Evolutionary conservation across 2,329 filamentous ascomycete genomes (phyloP).

Genomic region (Pseudopyricularia cyperi): DNA sequence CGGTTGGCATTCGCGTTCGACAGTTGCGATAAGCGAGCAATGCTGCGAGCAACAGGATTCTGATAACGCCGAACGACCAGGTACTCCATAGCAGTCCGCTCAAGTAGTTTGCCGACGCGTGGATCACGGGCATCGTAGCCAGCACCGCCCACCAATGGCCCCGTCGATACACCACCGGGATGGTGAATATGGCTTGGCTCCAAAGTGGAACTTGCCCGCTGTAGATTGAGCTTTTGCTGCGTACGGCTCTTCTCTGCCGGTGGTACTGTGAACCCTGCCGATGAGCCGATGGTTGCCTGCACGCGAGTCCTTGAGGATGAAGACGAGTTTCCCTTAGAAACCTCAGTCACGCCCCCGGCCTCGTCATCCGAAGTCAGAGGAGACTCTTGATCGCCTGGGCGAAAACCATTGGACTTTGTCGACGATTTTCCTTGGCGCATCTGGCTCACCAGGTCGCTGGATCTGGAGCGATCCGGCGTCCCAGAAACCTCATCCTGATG

Average conservation of each 20-base stretch:
- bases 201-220: conserved; percentile 59
- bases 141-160: conserved; percentile 35
- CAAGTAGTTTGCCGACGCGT: conserved; percentile 50
- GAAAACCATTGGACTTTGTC: not conserved
- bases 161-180: conserved; percentile 15
- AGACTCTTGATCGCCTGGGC: not conserved
- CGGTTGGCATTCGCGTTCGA: conserved; percentile 36
- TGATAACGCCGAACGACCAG: conserved; percentile 61
- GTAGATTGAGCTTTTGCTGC: conserved; percentile 64
- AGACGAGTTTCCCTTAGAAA: not conserved
- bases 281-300: conserved; percentile 8
- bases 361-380: conserved; percentile 19
- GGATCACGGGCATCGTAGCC: conserved; percentile 50
- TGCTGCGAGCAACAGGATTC: conserved; percentile 53
- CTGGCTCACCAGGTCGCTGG: conserved; percentile 21
- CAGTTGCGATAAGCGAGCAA: conserved; percentile 38
- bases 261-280: conserved; percentile 15
- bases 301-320: conserved; percentile 18
- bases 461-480: conserved; percentile 24
- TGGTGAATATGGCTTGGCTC: conserved; percentile 37
- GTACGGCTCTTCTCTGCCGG: conserved; percentile 50
- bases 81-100: conserved; percentile 60
- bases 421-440: not conserved
- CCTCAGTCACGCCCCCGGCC: conserved; percentile 11
- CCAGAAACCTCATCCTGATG: conserved; percentile 4